Conservation (phyloP, 208 protist species). For the Angomonas ambiguus region DNA sequence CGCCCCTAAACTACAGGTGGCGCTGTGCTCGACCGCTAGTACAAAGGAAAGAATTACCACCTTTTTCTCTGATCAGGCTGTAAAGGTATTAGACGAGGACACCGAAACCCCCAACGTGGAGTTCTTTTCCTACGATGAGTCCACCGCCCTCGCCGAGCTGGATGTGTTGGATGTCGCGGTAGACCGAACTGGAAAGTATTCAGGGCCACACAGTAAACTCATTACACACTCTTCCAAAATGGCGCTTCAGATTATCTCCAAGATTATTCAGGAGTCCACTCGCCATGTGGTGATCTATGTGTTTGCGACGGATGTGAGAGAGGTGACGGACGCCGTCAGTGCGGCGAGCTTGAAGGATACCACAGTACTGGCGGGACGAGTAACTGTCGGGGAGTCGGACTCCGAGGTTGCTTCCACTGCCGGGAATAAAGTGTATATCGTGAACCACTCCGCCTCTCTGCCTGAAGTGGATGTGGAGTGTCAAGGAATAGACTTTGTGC, state of each 20-base stretch:
- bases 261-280: conserved; percentile 22
- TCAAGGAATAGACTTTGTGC: conserved; percentile 57
- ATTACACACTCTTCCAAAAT: conserved; percentile 53
- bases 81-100: conserved; percentile 18
- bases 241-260: conserved; percentile 38
- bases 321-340: conserved; percentile 49
- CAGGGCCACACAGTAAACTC: conserved; percentile 51
- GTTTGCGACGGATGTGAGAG: conserved; percentile 56
- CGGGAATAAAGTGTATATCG: conserved; percentile 65
- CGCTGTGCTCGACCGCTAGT: conserved; percentile 36
- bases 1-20: conserved; percentile 30
- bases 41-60: conserved; percentile 24
- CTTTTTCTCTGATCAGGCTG: conserved; percentile 42
- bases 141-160: conserved; percentile 53
- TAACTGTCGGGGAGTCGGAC: conserved; percentile 24
- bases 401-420: conserved; percentile 10
- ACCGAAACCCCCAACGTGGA: conserved; percentile 15
- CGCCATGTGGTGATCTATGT: conserved; percentile 65
- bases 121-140: conserved; percentile 74
- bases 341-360: conserved; percentile 39
- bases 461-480: conserved; percentile 40
- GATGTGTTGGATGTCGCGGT: conserved; percentile 74
- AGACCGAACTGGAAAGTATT: conserved; percentile 49
- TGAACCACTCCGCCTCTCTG: conserved; percentile 24
- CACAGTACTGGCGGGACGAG: conserved; percentile 47